A percentile compares a stretch with the other conserved stretches of the same genome.
Conservation (phyloP, 805 yeast genomes). For the Pichia sporocuriosa region DNA sequence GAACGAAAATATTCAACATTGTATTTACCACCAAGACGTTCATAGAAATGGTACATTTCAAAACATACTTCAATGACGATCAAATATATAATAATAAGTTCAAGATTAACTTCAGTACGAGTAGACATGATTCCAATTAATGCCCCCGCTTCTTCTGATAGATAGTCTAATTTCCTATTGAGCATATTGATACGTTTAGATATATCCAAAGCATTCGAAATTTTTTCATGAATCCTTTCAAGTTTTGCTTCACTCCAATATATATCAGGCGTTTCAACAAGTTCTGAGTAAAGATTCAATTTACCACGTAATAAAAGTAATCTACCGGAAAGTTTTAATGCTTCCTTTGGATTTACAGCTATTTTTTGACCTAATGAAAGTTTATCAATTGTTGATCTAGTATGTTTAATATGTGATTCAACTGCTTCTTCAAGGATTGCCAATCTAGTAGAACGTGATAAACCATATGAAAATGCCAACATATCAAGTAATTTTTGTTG, state of each 20-base stretch:
- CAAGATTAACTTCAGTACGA: conserved; percentile 66
- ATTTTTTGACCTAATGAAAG: conserved; percentile 56
- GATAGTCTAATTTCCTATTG: conserved; percentile 82
- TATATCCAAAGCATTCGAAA: conserved; percentile 69
- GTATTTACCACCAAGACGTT: conserved; percentile 32
- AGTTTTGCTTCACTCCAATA: conserved; percentile 90
- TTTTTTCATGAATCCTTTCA: conserved; percentile 65
- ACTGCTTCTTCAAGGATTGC: conserved; percentile 70
- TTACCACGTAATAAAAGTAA: conserved; percentile 73
- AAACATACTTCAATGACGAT: conserved; percentile 82
- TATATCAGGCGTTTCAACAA: conserved; percentile 86
- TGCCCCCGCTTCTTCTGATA: conserved; percentile 81
- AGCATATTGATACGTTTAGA: conserved; percentile 69
- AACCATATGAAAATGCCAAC: conserved; percentile 83
- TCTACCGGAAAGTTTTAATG: conserved; percentile 64
- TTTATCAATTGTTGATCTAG: conserved; percentile 58
- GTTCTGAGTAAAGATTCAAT: conserved; percentile 76
- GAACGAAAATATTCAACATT: conserved; percentile 13
- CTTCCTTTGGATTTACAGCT: conserved; percentile 51
- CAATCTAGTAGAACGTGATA: conserved; percentile 79
- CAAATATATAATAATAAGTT: conserved; percentile 80
- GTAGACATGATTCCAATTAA: conserved; percentile 69
- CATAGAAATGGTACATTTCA: conserved; percentile 70
- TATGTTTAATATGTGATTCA: conserved; percentile 58
- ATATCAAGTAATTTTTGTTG: conserved; percentile 60